Conservation (phyloP, 371 early-diverging fungal species). For the Mortierella sp. region DNA sequence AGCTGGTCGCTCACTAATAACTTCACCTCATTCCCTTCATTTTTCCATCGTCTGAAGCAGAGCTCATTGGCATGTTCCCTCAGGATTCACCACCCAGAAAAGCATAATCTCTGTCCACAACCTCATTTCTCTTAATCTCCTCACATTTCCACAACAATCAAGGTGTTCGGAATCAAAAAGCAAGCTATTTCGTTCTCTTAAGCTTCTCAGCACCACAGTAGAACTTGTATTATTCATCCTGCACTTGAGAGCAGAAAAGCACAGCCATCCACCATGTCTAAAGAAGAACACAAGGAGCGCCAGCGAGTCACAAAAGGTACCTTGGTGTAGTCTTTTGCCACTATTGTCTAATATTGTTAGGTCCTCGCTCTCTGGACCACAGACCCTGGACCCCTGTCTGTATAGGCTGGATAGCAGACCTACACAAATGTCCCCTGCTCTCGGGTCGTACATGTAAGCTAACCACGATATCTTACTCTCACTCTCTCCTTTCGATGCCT, state of each 20-base stretch:
- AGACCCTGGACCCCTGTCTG: not conserved
- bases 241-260: slow-evolving; percentile 4
- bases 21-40: not conserved
- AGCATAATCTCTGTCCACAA: too few species aligned
- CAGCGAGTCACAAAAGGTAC: slow-evolving; percentile 41
- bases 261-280: slow-evolving; percentile 11
- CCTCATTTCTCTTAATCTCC: too few species aligned
- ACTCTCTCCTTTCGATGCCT: not conserved
- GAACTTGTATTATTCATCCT: not conserved
- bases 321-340: not conserved
- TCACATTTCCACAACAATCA: too few species aligned
- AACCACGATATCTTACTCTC: not conserved
- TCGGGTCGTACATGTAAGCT: not conserved
- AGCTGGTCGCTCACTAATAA: too few species aligned
- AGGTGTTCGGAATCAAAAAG: too few species aligned
- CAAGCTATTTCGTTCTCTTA: too few species aligned
- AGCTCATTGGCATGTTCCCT: too few species aligned
- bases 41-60: not conserved
- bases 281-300: slow-evolving; percentile 38
- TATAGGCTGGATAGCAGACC: not conserved
- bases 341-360: too few species aligned
- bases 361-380: not conserved
- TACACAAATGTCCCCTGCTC: not conserved
- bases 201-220: too few species aligned
- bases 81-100: too few species aligned